phyloP scores from a whole-genome alignment of 2,329 filamentous ascomycete species.

The Dothidotthia symphoricarpi region DNA sequence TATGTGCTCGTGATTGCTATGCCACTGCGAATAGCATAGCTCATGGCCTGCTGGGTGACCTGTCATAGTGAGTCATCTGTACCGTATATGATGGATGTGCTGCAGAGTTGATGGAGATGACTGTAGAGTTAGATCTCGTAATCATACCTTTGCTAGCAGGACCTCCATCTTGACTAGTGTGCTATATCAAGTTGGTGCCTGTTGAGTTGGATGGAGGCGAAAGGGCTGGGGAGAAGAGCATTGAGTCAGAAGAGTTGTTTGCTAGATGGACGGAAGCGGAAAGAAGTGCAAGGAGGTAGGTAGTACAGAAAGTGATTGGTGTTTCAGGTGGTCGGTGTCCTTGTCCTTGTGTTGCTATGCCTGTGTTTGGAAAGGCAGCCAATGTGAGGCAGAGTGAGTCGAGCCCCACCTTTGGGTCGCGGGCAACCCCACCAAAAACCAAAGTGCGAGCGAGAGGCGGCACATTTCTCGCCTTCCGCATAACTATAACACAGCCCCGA shows the following conservation, averaged over 20 bases:
- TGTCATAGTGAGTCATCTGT: constrained; percentile 39
- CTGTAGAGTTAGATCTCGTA: no score
- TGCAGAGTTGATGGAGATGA: no score
- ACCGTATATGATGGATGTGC: constrained; percentile 1
- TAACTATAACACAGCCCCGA: constrained; percentile 4
- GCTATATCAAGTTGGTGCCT: constrained; percentile 2
- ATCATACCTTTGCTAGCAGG: constrained; percentile 58
- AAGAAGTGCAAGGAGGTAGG: no score
- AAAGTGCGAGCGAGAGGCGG: constrained; percentile 7
- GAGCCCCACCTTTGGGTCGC: constrained; percentile 12
- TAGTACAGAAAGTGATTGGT: no score
- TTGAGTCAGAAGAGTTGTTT: constrained; percentile 1
- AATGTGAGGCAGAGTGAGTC: constrained; percentile 10
- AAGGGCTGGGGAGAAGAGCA: constrained; percentile 2
- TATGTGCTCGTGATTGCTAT: constrained; percentile 82
- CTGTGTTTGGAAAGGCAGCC: no score
- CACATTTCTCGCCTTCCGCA: constrained; percentile 25
- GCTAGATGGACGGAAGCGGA: background rate
- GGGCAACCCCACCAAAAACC: constrained; percentile 22
- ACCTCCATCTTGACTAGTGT: constrained; percentile 63
- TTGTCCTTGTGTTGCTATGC: constrained; percentile 9
- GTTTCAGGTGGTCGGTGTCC: constrained; percentile 7
- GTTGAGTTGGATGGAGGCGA: background rate
- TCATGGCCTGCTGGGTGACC: constrained; percentile 78
- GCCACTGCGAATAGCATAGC: constrained; percentile 83